phyloP scores from a whole-genome alignment of 1,284 basidiomycete species.

The Singerocomus rubriflavus region DNA sequence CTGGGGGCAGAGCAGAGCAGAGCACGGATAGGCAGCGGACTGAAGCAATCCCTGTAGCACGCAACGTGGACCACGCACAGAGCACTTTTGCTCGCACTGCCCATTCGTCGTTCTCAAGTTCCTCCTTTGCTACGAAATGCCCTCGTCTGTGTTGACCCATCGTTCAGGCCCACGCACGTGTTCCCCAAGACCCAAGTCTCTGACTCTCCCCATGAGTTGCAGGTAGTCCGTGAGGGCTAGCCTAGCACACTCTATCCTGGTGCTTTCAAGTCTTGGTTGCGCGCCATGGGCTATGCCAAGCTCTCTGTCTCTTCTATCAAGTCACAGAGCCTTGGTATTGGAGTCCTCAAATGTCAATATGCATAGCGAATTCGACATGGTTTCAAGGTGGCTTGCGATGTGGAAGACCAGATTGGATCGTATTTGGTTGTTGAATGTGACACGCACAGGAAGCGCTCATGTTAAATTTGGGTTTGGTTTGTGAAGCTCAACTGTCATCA shows the following conservation, averaged over 20 bases:
- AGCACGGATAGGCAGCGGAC: conserved; percentile 16
- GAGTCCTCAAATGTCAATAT: conserved; percentile 24
- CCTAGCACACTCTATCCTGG: conserved; percentile 20
- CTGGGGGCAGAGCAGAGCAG: conserved; percentile 24
- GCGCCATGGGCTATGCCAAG: conserved; percentile 28
- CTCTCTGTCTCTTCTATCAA: conserved; percentile 11
- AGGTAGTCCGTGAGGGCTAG: conserved; percentile 7
- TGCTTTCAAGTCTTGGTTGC: conserved; percentile 32
- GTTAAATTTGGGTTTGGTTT: conserved; percentile 9
- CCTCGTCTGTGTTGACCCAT: conserved; percentile 11
- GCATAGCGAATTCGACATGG: conserved; percentile 32
- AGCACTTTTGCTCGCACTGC: conserved; percentile 18
- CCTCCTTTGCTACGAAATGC: conserved; percentile 2
- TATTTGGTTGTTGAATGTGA: conserved; percentile 26
- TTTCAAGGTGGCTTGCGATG: conserved; percentile 32
- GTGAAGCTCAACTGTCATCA: conserved; percentile 11
- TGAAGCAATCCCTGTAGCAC: conserved; percentile 4
- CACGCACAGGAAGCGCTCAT: conserved; percentile 30
- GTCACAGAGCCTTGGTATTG: conserved; percentile 13
- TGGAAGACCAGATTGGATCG: conserved; percentile 24
- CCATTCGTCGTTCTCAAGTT: conserved; percentile 19
- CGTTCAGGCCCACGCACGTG: conserved; percentile 28
- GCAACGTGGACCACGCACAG: conserved; percentile 33
- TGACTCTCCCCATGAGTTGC: conserved; percentile 20
- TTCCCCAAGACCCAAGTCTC: conserved; percentile 20